Evolutionary conservation across 2,329 filamentous ascomycete genomes (phyloP), one percentile per base, ranked within the genome.

Genomic region (Colletotrichum lupini): DNA sequence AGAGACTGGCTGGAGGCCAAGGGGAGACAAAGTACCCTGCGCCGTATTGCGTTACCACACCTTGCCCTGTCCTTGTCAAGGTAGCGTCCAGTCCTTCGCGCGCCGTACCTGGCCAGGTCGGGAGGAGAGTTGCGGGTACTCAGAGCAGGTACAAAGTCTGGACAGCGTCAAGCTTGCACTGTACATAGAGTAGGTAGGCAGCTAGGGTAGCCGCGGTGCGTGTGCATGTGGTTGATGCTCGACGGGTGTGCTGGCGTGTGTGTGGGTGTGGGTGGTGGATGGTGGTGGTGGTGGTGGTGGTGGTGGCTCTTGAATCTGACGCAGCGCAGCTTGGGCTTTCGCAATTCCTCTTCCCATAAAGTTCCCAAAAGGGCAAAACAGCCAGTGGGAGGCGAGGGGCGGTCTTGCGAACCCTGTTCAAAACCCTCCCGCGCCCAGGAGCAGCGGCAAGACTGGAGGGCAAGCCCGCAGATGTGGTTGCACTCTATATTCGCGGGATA

Each of bases 31-130:
- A 53, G 69, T 63, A 72, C 69, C 66, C 37, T 35, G 58, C 66
- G 37, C 42, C 65, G 55, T 56, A 30, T 42, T 55, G 66, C 59
- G 59, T 69, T 46, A 60, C 53, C 57, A 26, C 66, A 69, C 46
- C 66, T 22, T 62, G 35, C 70, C 70, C 55, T 64, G 59, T 73
- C 70, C 55, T 73, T 35, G 65, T 62, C 65, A 26, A 53, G 37
- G 69, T 62, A 46, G 69, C 69, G 42, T 58, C 58, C 28, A 59
- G 67, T 55, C 53, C 59, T 58, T 63, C 42, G 52, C 66, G 69
- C 58, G 65, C 69, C 66, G 66, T 73, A 46, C 70, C 59, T 73
- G 66, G 67, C 70, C 70, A 69, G 66, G 53, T 70, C 46, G 66
- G 42, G 32, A 73, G 59, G 46, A 61, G 49, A 56, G 61, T 62